These are phyloP conservation scores for Ochromonas danica DNA, from an alignment of 108 stramenopile species.

Conservation along the genomic window DNA sequence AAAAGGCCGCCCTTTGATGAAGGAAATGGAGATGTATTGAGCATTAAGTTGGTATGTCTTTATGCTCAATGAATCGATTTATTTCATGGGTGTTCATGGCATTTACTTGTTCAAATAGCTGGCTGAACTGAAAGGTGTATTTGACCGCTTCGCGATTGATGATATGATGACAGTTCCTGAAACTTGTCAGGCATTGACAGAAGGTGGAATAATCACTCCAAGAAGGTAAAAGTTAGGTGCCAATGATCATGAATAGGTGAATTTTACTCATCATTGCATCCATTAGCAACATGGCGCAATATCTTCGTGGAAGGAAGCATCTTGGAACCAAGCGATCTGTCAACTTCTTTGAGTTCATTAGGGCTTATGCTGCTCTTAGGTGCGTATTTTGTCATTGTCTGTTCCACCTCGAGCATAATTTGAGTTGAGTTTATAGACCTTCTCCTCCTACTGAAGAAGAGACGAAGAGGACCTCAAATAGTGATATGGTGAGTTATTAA, in stretches of 20 bases:
- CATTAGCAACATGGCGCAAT: slow-evolving; percentile 48
- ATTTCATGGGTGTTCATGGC: neutral
- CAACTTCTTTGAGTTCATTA: slow-evolving; percentile 53
- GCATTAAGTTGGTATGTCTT: neutral
- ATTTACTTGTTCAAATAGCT: neutral
- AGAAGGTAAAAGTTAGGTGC: too few relatives aligned
- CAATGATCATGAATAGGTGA: too few relatives aligned
- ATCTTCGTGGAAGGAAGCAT: slow-evolving; percentile 50
- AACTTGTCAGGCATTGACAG: slow-evolving; percentile 51
- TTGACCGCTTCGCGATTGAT: slow-evolving; percentile 55
- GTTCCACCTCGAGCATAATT: neutral
- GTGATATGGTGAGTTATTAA: neutral
- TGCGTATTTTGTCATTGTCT: neutral
- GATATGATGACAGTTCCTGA: slow-evolving; percentile 49
- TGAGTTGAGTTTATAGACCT: neutral
- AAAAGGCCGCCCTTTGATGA: too few relatives aligned
- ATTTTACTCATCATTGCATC: too few relatives aligned
- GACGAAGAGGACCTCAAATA: neutral
- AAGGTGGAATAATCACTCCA: slow-evolving; percentile 48
- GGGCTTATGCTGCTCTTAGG: slow-evolving; percentile 50
- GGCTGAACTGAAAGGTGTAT: slow-evolving; percentile 51
- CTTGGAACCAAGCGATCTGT: slow-evolving; percentile 49
- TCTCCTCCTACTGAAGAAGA: neutral
- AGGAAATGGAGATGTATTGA: too few relatives aligned
- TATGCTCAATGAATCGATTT: too few relatives aligned